Evolutionary conservation across 495 filamentous ascomycete genomes (phyloP), one percentile per base, ranked within the genome.

Genomic region (Glonium stellatum): DNA sequence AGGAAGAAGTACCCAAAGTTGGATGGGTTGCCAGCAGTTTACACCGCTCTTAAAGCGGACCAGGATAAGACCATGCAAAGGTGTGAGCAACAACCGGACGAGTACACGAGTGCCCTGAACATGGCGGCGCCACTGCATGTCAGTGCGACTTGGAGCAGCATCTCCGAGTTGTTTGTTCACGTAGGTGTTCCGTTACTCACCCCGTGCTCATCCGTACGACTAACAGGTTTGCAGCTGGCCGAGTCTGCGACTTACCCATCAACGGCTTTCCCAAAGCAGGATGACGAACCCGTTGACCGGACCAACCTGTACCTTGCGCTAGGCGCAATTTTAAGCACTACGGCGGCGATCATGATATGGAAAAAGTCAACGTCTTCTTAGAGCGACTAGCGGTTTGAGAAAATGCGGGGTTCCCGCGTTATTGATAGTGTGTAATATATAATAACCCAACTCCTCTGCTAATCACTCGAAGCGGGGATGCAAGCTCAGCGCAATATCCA

Each of bases 111-210:
- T 27, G 76, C 80, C 46, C 72, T 95, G 63, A 85, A 85, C 64
- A 95, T 95, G 80, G 83, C 84, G 55, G 82, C 92, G 12, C 93
- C 93, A 8, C 73, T 97, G 55, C 93, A 98, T 77, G 95, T 96
- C 35, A 95, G 90, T 71, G 88, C 88, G 41, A 93, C 85, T 5
- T 97, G 93, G 93, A 82, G 77, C 54, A 90, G 86, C 47, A 93
- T 97, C 55, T 85, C 84, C 47, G 93, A 98, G 70, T 79, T 96
- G 5, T 97, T 97, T 76, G 90, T 96, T 49, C 73, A 77, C 57
- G 72, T 74, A 63, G 62, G 71, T 69, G 22, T 46, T 21, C 21
- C 41, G n/a, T 52, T 51, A 22, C 22, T 11, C 23, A 5, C 18
- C 19, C 21, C 8, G 21, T n/a, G 18, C 42, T 2, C 15, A 5